These are phyloP conservation scores for Neurospora sp. DNA, from an alignment of 495 filamentous ascomycete species.

Conservation along the genomic window DNA sequence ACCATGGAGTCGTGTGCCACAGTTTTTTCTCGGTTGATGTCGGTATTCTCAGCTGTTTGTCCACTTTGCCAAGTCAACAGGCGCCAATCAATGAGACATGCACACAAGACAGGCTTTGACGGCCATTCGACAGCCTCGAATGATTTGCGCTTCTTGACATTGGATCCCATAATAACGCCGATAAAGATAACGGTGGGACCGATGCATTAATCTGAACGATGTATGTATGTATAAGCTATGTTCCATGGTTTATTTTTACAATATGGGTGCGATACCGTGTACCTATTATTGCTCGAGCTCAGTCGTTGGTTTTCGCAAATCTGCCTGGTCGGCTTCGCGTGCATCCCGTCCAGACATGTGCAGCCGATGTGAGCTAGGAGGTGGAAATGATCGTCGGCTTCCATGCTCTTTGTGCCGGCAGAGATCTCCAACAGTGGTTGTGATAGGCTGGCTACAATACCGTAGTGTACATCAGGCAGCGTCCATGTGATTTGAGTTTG, in stretches of 20 bases:
- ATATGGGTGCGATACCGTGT: not conserved
- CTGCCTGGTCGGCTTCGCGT: not conserved
- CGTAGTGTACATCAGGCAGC: not conserved
- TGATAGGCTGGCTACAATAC: not conserved
- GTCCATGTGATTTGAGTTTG: not conserved
- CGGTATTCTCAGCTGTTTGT: not conserved
- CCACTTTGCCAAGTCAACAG: not conserved
- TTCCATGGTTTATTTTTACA: not conserved
- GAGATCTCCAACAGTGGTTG: not conserved
- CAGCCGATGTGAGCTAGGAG: not conserved
- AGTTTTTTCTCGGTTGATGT: not conserved
- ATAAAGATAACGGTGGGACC: not conserved
- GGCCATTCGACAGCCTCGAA: not conserved
- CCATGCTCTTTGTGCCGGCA: not conserved
- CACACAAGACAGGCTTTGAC: not conserved
- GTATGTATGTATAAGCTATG: too few species aligned
- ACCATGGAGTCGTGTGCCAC: not conserved
- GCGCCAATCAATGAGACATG: not conserved
- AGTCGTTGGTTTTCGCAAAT: not conserved
- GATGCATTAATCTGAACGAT: not conserved
- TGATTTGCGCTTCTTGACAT: not conserved
- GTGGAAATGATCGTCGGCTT: not conserved
- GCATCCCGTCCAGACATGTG: not conserved
- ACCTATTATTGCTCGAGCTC: not conserved
- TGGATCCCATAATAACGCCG: not conserved